Evolutionary conservation across 73 alveolate species (phyloP).

Genomic region (Symbiodinium pilosum): DNA sequence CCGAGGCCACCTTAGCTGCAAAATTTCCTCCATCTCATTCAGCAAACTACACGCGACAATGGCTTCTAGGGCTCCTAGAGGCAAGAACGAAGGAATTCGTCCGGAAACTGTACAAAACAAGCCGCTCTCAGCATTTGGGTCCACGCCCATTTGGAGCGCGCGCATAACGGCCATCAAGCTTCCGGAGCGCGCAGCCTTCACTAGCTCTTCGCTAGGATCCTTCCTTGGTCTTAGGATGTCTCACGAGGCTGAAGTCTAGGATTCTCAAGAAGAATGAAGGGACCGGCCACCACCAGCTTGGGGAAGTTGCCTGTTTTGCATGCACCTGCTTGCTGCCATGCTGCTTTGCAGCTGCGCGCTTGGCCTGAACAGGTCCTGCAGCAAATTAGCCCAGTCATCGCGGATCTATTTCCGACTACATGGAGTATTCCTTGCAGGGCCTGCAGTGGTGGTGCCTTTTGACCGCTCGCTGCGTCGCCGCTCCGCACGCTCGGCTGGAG

Average conservation of each 20-base stretch:
- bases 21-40: neutral
- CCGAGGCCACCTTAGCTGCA: constrained; percentile 8
- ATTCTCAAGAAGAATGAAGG: too few species aligned
- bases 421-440: too few species aligned
- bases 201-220: constrained; percentile 31
- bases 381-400: neutral
- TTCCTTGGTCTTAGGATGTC: too few species aligned
- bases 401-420: neutral
- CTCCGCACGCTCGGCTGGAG: constrained; percentile 65
- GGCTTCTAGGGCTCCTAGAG: too few species aligned
- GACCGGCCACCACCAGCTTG: too few species aligned
- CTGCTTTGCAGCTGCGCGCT: neutral
- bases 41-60: too few species aligned
- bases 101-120: constrained; percentile 16
- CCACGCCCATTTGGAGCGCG: constrained; percentile 41
- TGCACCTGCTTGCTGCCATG: neutral
- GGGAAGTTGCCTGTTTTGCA: too few species aligned
- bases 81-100: neutral
- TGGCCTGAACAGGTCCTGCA: neutral
- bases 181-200: constrained; percentile 43
- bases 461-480: constrained; percentile 52
- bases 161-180: constrained; percentile 74
- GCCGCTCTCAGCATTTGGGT: constrained; percentile 29
- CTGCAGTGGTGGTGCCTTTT: neutral
- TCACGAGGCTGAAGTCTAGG: too few species aligned